phyloP scores from a whole-genome alignment of 768 basidiomycete species.

The Boletus pseudo-olivaceus region DNA sequence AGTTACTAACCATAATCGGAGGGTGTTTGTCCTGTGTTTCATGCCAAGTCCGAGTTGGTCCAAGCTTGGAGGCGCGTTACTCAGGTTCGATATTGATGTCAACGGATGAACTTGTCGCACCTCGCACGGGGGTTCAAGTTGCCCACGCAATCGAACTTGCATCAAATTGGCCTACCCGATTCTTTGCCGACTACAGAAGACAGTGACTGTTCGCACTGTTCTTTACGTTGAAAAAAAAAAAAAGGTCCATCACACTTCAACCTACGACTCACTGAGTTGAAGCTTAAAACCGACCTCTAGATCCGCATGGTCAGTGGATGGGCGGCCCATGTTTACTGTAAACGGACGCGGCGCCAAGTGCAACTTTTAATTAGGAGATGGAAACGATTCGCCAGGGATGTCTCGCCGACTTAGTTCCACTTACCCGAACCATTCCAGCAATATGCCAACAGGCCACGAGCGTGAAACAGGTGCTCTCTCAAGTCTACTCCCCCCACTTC shows the following conservation, averaged over 20 bases:
- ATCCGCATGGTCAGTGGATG: neutral
- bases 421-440: conserved; percentile 1
- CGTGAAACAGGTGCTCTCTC: neutral
- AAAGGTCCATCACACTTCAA: neutral
- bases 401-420: conserved; percentile 8
- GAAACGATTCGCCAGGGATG: conserved; percentile 11
- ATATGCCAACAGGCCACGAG: conserved; percentile 6
- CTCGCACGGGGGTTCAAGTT: too few relatives aligned
- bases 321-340: neutral
- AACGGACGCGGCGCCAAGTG: neutral
- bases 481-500: neutral
- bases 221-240: conserved; percentile 1
- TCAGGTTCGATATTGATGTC: neutral
- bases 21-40: neutral
- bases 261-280: neutral
- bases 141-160: neutral
- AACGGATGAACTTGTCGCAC: too few relatives aligned
- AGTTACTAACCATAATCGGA: neutral
- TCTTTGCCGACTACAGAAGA: neutral
- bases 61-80: neutral
- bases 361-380: neutral
- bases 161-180: neutral
- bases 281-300: neutral
- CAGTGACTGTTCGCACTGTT: neutral
- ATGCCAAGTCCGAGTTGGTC: neutral